Conservation (phyloP, 2,329 filamentous ascomycete genomes). For the Colletotrichum lentis region DNA sequence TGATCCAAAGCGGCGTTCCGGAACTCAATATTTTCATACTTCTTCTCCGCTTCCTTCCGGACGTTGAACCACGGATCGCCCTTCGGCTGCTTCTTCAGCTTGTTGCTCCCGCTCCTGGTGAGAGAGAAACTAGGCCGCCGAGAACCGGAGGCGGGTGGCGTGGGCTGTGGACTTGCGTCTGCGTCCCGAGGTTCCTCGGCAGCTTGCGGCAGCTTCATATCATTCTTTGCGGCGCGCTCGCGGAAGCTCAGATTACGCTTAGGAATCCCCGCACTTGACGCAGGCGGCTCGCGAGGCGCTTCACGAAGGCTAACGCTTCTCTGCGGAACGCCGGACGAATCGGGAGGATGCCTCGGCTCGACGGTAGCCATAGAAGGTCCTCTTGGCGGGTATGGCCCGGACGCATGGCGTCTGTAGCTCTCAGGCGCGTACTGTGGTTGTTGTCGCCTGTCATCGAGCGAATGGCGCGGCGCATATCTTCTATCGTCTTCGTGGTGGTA, state of each 20-base stretch:
- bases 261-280: constrained; percentile 47
- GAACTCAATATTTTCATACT: constrained; percentile 44
- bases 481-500: constrained; percentile 46
- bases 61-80: constrained; percentile 58
- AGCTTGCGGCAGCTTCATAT: constrained; percentile 48
- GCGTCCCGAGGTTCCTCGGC: constrained; percentile 13
- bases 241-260: constrained; percentile 68
- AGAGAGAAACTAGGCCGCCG: constrained; percentile 46
- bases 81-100: constrained; percentile 65
- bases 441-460: constrained; percentile 40
- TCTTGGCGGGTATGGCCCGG: constrained; percentile 38
- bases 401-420: constrained; percentile 42
- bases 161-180: constrained; percentile 40
- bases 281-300: constrained; percentile 17
- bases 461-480: constrained; percentile 40
- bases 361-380: constrained; percentile 39
- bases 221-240: constrained; percentile 62
- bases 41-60: constrained; percentile 55
- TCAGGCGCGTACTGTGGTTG: constrained; percentile 48
- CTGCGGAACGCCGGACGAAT: constrained; percentile 24
- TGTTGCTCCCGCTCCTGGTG: constrained; percentile 63
- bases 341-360: constrained; percentile 36
- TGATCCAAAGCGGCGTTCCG: constrained; percentile 40
- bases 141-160: constrained; percentile 44
- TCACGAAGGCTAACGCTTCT: constrained; percentile 39